A percentile compares a stretch with the other conserved stretches of the same genome.
Evolutionary conservation across 306 rosid genomes (phyloP).

Genomic region (Cucumis cinereus): DNA sequence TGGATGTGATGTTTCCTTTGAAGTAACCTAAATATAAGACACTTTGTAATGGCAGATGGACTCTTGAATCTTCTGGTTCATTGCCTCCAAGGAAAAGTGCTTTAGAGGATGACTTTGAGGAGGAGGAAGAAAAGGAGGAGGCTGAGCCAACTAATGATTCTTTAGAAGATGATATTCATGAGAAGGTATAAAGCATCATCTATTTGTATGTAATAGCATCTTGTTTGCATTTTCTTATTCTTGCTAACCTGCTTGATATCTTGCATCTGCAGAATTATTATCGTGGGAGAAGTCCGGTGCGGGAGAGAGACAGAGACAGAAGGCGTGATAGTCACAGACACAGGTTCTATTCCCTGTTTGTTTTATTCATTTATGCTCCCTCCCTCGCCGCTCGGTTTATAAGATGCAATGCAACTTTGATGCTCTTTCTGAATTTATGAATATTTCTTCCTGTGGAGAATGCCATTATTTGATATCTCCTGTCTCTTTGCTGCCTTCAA

Average conservation of each 20-base stretch:
- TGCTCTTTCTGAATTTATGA: not conserved
- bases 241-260: not conserved
- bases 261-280: conserved; percentile 41
- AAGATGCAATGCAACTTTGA: not conserved
- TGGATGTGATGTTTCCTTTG: not conserved
- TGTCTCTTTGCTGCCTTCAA: not conserved
- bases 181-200: conserved; percentile 33
- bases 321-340: conserved; percentile 83
- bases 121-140: conserved; percentile 96
- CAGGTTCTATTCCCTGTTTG: conserved; percentile 35
- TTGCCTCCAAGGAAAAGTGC: conserved; percentile 83
- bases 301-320: conserved; percentile 85
- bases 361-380: not conserved
- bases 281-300: conserved; percentile 78
- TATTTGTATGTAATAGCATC: not conserved
- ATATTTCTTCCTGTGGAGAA: not conserved
- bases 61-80: conserved; percentile 49
- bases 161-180: conserved; percentile 52
- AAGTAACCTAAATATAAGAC: not conserved
- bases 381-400: not conserved
- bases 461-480: not conserved
- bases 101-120: conserved; percentile 95
- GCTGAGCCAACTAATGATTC: conserved; percentile 59
- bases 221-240: not conserved
- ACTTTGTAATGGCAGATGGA: conserved; percentile 40